Evolutionary conservation across 2,329 filamentous ascomycete genomes (phyloP), one percentile per base, ranked within the genome.

Genomic region (Aphanocladium album): DNA sequence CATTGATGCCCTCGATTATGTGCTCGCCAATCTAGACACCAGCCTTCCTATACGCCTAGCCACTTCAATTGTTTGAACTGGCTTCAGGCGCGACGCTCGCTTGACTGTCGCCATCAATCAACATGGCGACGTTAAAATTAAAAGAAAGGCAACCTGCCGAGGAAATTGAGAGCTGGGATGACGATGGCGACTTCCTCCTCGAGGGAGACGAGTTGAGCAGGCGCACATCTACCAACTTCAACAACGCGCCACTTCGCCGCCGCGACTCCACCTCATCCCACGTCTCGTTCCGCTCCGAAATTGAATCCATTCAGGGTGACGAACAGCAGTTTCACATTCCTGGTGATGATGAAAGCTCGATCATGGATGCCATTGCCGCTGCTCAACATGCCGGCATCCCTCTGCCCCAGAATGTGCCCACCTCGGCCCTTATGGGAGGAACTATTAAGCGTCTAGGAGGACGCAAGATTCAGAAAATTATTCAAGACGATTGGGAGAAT

Each of bases 381-480:
- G 93, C 93, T 37, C 89, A 91, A 69, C 88, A 87, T 71, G 93
- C 92, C 27, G 95, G 95, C 66, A 96, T 99, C 65, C 93, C 95
- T 7, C 85, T 98, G 60, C 95, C 95, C 30, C 80, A 85, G 56
- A 93, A 93, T 71, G 86, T 98, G 35, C 92, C 93, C 1, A 86
- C 90, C 33, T 96, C 93, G 21, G 95, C 95, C 33, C 79, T 99
- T 46, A 84, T 95, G 72, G 93, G 93, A 57, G 95, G 95, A 57
- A 93, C 92, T 11, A 98, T 98, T 71, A 96, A 96, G 77, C 83
- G 93, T 67, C 81, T 98, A 37, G 93, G 93, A 54, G 86, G 86
- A 62, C 83, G 85, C 66, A 91, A 88, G 68, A 80, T 89, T 21
- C 88, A 86, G 69, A 89, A 85, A 69, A 85, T 88, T 45, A 84